Conservation (phyloP, 768 basidiomycete genomes). For the Auriscalpium orientale region DNA sequence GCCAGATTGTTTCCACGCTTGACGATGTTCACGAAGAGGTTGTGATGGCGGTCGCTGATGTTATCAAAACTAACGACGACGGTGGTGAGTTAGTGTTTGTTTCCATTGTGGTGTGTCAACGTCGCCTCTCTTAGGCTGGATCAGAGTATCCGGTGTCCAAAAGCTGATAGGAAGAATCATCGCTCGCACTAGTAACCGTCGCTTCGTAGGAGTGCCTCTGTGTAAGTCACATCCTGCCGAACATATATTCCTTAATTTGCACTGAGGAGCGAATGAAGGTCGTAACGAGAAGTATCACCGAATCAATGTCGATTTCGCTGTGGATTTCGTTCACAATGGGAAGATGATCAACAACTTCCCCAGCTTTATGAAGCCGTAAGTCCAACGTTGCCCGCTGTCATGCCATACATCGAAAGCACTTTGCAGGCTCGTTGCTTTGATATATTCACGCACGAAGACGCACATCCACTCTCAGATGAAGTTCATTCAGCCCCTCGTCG, state of each 20-base stretch:
- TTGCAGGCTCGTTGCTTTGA: slow-evolving; percentile 15
- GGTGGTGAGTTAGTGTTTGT: not conserved
- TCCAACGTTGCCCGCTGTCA: not conserved
- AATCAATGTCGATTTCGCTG: slow-evolving; percentile 30
- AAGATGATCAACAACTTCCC: slow-evolving; percentile 33
- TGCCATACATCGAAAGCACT: not conserved
- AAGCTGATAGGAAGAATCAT: slow-evolving; percentile 26
- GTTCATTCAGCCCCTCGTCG: slow-evolving; percentile 22
- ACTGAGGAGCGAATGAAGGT: slow-evolving; percentile 24
- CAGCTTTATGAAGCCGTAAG: slow-evolving; percentile 36
- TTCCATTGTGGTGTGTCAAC: not conserved
- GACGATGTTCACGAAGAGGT: slow-evolving; percentile 40
- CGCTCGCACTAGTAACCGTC: slow-evolving; percentile 31
- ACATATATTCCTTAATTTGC: not conserved
- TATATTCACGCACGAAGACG: slow-evolving; percentile 8
- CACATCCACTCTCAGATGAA: slow-evolving; percentile 12
- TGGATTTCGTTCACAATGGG: slow-evolving; percentile 26
- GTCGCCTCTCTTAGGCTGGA: slow-evolving; percentile 28
- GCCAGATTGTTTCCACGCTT: slow-evolving; percentile 31
- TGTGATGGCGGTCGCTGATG: slow-evolving; percentile 29
- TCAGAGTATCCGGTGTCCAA: slow-evolving; percentile 10
- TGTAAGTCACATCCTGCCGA: slow-evolving; percentile 18
- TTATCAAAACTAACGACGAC: slow-evolving; percentile 22
- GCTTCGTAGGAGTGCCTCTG: slow-evolving; percentile 39
- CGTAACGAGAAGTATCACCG: slow-evolving; percentile 32